Percentiles rank a stretch among this genome's conserved stretches.
Evolutionary conservation across 1,284 basidiomycete genomes (phyloP).

Genomic region (Leccinum colubrinum): DNA sequence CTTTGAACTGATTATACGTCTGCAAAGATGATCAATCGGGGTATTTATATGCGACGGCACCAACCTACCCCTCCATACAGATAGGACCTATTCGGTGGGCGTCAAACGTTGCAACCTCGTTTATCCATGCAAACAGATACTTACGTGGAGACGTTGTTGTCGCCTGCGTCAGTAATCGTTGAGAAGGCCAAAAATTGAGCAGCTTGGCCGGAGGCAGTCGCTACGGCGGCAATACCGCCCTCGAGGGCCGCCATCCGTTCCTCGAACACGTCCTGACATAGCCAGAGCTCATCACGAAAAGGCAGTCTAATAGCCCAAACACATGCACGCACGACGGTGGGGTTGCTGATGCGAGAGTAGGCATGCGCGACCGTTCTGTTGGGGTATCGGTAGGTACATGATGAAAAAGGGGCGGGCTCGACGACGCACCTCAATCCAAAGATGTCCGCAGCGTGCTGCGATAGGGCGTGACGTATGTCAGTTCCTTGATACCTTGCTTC

Average conservation of each 20-base stretch:
- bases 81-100: slow-evolving; percentile 34
- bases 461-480: not conserved
- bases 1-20: slow-evolving; percentile 90
- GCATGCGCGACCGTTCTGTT: slow-evolving; percentile 63
- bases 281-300: not conserved
- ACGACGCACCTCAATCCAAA: slow-evolving; percentile 12
- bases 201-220: slow-evolving; percentile 73
- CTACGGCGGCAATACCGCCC: slow-evolving; percentile 77
- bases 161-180: slow-evolving; percentile 63
- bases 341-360: slow-evolving; percentile 79
- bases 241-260: slow-evolving; percentile 83
- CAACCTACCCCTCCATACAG: slow-evolving; percentile 63
- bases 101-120: not conserved
- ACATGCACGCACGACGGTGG: slow-evolving; percentile 61
- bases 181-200: slow-evolving; percentile 78
- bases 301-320: not conserved
- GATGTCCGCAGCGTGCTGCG: slow-evolving; percentile 16
- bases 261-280: slow-evolving; percentile 63
- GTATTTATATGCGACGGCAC: not conserved
- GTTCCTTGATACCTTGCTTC: not conserved
- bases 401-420: too few species aligned
- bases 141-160: slow-evolving; percentile 76
- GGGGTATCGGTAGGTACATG: not conserved
- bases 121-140: slow-evolving; percentile 18
- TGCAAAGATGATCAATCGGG: slow-evolving; percentile 18